phyloP scores from a whole-genome alignment of 306 rosid genomes.

The Hippophae rhamnoides region DNA sequence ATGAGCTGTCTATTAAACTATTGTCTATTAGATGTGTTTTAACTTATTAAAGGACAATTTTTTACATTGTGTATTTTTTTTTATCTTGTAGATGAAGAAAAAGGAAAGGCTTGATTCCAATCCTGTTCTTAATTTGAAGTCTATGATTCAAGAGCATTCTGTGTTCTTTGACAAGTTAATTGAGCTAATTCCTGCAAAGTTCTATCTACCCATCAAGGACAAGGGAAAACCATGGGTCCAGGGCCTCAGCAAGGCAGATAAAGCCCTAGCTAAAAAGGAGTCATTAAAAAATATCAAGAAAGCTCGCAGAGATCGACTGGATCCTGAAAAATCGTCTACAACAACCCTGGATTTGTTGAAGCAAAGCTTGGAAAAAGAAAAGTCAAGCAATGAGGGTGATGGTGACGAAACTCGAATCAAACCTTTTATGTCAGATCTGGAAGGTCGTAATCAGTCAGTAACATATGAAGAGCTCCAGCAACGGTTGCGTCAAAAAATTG shows the following conservation, averaged over 20 bases:
- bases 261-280: slow-evolving; percentile 52
- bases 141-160: slow-evolving; percentile 44
- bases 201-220: slow-evolving; percentile 51
- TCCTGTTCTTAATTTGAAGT: slow-evolving; percentile 30
- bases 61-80: no score
- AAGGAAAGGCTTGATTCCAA: slow-evolving; percentile 19
- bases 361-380: slow-evolving; percentile 44
- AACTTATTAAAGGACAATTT: no score
- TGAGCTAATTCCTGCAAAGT: slow-evolving; percentile 77
- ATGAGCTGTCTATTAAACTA: no score
- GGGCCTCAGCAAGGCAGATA: slow-evolving; percentile 62
- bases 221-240: slow-evolving; percentile 75
- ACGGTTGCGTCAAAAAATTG: slow-evolving; percentile 50
- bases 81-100: slow-evolving; percentile 35
- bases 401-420: slow-evolving; percentile 25
- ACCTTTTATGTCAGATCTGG: slow-evolving; percentile 32
- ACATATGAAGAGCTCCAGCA: slow-evolving; percentile 70
- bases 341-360: slow-evolving; percentile 61
- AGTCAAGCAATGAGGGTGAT: slow-evolving; percentile 21
- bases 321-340: slow-evolving; percentile 52
- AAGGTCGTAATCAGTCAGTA: slow-evolving; percentile 36
- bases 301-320: slow-evolving; percentile 54
- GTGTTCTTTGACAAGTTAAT: slow-evolving; percentile 66
- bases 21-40: no score
- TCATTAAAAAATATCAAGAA: slow-evolving; percentile 63